Evolutionary conservation across 73 alveolate species (phyloP), one percentile per base, ranked within the genome.

Genomic region (Paramecium sexaurelia): DNA sequence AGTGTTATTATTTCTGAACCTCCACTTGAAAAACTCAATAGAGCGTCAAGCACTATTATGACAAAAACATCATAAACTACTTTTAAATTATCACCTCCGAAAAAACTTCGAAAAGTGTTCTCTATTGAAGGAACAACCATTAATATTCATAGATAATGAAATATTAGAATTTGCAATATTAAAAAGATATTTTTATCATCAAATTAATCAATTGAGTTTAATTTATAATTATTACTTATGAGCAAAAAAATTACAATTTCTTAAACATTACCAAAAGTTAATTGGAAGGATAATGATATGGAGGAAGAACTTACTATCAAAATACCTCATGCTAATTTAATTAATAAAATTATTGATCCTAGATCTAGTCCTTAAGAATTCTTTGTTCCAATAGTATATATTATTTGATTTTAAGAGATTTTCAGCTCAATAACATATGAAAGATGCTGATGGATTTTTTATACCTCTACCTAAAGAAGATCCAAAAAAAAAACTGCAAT

Each of bases 281-380:
- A 51, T 51, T 51, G 67, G 67, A 51, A 51, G 3, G 67, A 51
- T 51, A 51, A 10, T 15, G 67, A 51, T n/a, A 51, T 51, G n/a
- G 67, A 51, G 11, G 67, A 51, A 51, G 67, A 51, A 51, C 67
- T 51, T 20, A 51, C 67, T 20, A 51, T 51, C 67, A 51, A 20
- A 32, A 66, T 66, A 29, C 83, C 83, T 13, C 37, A 66, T 66
- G 83, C 47, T 22, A 6, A 66, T 26, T 8, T 66, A 66, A 13
- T 66, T 0, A 66, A 66, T 26, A 66, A 32, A 66, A 26, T 66
- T 26, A 66, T 66, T 0, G 83, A 66, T 22, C 83, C 83, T 3
- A 29, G 55, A 73, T 29, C 87, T 1, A 73, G 87, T 37, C 87
- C 87, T 73, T n/a, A 73, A 36, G 87, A 73, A 35, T 73, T 73